phyloP scores from a whole-genome alignment of 2,329 filamentous ascomycete genomes.

The Penicillium sp. region DNA sequence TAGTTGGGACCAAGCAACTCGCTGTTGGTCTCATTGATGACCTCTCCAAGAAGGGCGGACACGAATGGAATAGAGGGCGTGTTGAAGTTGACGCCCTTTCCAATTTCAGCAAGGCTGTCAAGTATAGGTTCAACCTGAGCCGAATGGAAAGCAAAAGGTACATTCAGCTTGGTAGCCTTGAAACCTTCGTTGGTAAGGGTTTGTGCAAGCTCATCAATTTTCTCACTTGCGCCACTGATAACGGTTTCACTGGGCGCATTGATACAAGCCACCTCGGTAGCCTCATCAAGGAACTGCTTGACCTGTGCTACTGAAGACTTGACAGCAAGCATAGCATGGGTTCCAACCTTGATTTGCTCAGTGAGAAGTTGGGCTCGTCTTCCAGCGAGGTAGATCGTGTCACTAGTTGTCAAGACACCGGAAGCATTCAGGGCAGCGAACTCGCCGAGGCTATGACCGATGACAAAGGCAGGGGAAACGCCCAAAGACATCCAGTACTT shows the following conservation, averaged over 20 bases:
- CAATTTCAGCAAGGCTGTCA: constrained; percentile 38
- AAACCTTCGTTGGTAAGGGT: constrained; percentile 36
- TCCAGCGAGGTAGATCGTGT: constrained; percentile 64
- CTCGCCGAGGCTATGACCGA: constrained; percentile 40
- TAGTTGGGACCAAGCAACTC: constrained; percentile 41
- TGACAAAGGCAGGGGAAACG: constrained; percentile 22
- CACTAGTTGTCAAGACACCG: constrained; percentile 36
- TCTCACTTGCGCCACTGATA: constrained; percentile 38
- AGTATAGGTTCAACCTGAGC: constrained; percentile 49
- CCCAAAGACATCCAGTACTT: constrained; percentile 33
- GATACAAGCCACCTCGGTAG: constrained; percentile 41
- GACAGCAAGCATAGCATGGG: constrained; percentile 47
- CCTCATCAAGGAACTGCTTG: constrained; percentile 30
- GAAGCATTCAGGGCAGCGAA: constrained; percentile 39
- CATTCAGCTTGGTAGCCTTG: constrained; percentile 43
- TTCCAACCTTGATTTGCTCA: constrained; percentile 41
- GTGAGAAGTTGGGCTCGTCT: constrained; percentile 44
- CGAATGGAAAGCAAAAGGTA: constrained; percentile 49
- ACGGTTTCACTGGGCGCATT: constrained; percentile 47
- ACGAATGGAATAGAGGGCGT: constrained; percentile 44
- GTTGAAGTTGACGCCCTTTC: constrained; percentile 40
- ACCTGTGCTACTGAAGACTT: constrained; percentile 38
- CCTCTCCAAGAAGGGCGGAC: constrained; percentile 46
- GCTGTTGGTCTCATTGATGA: constrained; percentile 36
- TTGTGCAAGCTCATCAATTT: constrained; percentile 39